Base-by-base conservation (phyloP, 176 grass and related monocot species). In the Oryza meridionalis region DNA sequence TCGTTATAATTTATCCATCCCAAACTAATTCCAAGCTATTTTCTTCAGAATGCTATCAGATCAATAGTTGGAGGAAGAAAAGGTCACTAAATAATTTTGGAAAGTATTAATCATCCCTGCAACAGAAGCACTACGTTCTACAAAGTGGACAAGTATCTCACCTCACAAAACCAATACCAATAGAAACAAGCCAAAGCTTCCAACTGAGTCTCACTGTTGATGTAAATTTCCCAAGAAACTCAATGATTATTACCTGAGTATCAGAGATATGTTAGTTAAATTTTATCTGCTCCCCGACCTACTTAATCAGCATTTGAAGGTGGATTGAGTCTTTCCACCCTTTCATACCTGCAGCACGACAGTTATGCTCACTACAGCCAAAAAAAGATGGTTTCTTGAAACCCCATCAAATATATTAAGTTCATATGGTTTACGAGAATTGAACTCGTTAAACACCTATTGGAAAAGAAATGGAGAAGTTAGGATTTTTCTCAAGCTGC, bases 361-460 rank as follows among this genome's bases (percentile, higher is more conserved):
- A 2, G 95, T 97, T 69, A 90, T 51, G 62, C 84, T 65, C 67
- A 97, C 79, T 35, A 97, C 88, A 13, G 11, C 79, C 81, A 93
- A 62, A 77, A 97, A 97, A 77, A 97, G 87, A 31, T 84, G 84
- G 70, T 93, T 97, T 78, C 90, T 93, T 76, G 87, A 91, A 73
- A 94, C 84, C 45, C 95, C 95, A 31, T 32, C 64, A 83, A 97
- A 94, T 49, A 97, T 86, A 61, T 97, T 97, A 35, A 86, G 68
- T 79, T 97, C 95, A 27, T 91, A 77, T 82, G 95, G 95, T 81
- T 94, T 97, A 31, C 95, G 90, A 72, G 95, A 86, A 91, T 97
- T 97, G 82, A 97, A 90, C 79, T 97, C 95, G 25, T 97, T 97
- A 76, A 97, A 93, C 78, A 94, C 88, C 95, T 97, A 87, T 63